These are phyloP conservation scores for Macrophomina phaseolina DNA, from an alignment of 2,329 filamentous ascomycete genomes.

Conservation along the genomic window DNA sequence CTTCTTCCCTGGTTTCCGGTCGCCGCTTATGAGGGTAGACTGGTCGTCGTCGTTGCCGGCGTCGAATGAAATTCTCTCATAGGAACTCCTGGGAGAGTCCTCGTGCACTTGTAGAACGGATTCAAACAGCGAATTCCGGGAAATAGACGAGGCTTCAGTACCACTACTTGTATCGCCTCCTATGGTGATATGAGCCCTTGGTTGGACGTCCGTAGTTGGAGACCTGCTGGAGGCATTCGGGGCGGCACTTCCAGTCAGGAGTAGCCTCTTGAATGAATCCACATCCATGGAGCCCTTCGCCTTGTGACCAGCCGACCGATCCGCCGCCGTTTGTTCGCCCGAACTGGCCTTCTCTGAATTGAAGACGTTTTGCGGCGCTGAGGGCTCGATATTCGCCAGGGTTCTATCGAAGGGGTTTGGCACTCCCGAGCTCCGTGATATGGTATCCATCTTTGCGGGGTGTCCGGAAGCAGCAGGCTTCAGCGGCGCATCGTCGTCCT, in stretches of 20 bases:
- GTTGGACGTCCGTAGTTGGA: not conserved
- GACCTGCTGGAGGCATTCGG: not conserved
- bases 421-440: slow-evolving; percentile 2
- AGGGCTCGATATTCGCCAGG: slow-evolving; percentile 45
- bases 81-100: slow-evolving; percentile 64
- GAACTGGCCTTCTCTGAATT: slow-evolving; percentile 28
- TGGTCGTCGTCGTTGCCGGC: slow-evolving; percentile 50
- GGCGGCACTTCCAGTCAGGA: slow-evolving; percentile 72
- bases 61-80: slow-evolving; percentile 62
- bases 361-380: slow-evolving; percentile 27
- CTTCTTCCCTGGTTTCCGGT: slow-evolving; percentile 58
- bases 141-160: slow-evolving; percentile 65
- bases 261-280: slow-evolving; percentile 75
- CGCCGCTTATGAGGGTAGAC: slow-evolving; percentile 34
- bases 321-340: slow-evolving; percentile 1
- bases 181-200: slow-evolving; percentile 30
- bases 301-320: slow-evolving; percentile 12
- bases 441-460: not conserved
- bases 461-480: slow-evolving; percentile 16
- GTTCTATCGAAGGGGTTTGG: slow-evolving; percentile 47
- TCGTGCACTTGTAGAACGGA: slow-evolving; percentile 48
- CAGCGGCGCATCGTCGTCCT: slow-evolving; percentile 12
- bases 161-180: slow-evolving; percentile 56
- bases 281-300: slow-evolving; percentile 67
- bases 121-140: slow-evolving; percentile 65